These are phyloP conservation scores for Ambrosia hybrid DNA, from an alignment of 140 eudicot species.

Conservation along the genomic window DNA sequence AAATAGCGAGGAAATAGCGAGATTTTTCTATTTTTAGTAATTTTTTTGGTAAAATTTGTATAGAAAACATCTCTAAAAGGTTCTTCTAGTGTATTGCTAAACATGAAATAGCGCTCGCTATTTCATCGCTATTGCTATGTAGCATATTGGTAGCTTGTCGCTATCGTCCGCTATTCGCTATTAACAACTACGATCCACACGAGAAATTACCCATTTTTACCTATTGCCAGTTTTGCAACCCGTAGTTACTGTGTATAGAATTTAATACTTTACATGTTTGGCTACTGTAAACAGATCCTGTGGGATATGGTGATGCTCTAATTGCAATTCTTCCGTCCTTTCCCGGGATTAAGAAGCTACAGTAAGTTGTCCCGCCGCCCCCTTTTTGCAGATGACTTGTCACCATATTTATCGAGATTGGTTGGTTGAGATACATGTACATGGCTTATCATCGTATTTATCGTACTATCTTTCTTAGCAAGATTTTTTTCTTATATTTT, in stretches of 20 bases:
- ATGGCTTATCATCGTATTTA: slow-evolving; percentile 16
- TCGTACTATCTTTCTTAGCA: neutral
- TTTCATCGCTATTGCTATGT: too few relatives aligned
- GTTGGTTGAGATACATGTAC: slow-evolving; percentile 28
- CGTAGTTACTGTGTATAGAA: neutral
- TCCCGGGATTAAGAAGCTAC: slow-evolving; percentile 90
- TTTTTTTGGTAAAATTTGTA: too few relatives aligned
- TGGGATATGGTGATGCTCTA: slow-evolving; percentile 90
- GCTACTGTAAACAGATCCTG: slow-evolving; percentile 61
- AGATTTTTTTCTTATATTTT: slow-evolving; percentile 16
- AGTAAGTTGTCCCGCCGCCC: slow-evolving; percentile 17
- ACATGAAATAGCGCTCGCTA: too few relatives aligned
- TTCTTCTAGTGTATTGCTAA: too few relatives aligned
- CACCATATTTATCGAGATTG: slow-evolving; percentile 15
- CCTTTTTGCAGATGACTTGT: slow-evolving; percentile 14
- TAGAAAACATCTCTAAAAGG: too few relatives aligned
- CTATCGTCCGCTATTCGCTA: too few relatives aligned
- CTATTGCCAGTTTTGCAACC: neutral
- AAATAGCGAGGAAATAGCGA: too few relatives aligned
- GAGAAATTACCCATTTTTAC: too few relatives aligned
- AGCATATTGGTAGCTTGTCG: too few relatives aligned
- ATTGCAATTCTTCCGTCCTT: slow-evolving; percentile 89
- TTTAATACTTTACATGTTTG: slow-evolving; percentile 9
- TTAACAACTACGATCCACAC: too few relatives aligned
- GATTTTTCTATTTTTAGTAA: too few relatives aligned